Evolutionary conservation across 352 stramenopile species (phyloP), one percentile per base, ranked within the genome.

Genomic region (Hyaloperonospora arabidopsidis): DNA sequence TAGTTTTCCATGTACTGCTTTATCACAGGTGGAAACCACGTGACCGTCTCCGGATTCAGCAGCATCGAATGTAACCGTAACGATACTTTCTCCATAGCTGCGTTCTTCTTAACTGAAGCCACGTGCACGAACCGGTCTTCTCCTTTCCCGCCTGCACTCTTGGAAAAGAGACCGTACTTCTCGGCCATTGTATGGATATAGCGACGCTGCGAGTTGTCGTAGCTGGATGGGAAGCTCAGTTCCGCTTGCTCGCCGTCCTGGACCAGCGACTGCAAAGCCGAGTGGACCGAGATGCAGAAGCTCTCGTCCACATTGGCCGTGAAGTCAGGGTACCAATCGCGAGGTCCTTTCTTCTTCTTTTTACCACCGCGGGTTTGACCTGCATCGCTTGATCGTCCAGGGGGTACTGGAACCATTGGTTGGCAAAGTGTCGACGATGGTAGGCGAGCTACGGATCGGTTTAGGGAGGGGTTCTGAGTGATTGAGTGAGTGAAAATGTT

Each of bases 161-260:
- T 93, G 39, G 79, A 87, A 60, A 90, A 89, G 10, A 93, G 59
- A 7, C 77, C 79, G 54, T 75, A 86, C 64, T 93, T 93, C 44
- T 86, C 63, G n/a, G 75, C 82, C 25, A 88, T 65, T 21, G 70
- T 78, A 70, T 90, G 82, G 57, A 93, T 90, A 58, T 86, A 93
- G 40, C 76, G 71, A 7, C 82, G 74, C 62, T 93, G 76, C 49
- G 79, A 79, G 61, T 85, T 88, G 61, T 93, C 79, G 28, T 84
- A 70, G 32, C 69, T 77, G 36, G 43, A 45, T 0, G 79, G 68
- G 64, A 93, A 93, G 54, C 71, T 88, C 61, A 93, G 54, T 35
- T 88, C 80, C 46, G 65, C 63, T 10, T 67, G 69, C 10, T 57
- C 32, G 5, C 67, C 72, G 49, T 90, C 76, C 12, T 89, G 76